Evolutionary conservation across 2,329 filamentous ascomycete species (phyloP), one percentile per base, ranked within the genome.

Genomic region (Colletotrichum plurivorum): DNA sequence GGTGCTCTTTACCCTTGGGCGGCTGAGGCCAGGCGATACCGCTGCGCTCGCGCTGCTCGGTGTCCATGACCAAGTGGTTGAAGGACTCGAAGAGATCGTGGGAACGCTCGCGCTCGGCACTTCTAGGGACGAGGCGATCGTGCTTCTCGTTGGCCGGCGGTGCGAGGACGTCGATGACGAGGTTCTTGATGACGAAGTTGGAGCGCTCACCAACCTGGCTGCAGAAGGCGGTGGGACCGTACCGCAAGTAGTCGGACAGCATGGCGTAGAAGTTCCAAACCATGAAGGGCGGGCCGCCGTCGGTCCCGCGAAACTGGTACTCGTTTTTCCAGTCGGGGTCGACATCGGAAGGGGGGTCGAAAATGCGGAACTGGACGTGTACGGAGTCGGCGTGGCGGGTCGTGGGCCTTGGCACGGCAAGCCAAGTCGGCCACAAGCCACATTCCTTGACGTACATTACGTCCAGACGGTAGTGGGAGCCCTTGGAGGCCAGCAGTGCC

Each of bases 351-450:
- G 69, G 69, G 6, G 71, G 69, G 49, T 72, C 69, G 65, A 71
- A 71, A 39, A 72, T 71, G 58, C 71, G 71, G 51, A 72, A 72
- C 41, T 71, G 65, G 27, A 65, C 65, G 58, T 69, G 60, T 45
- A 72, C 51, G 36, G 52, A 67, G 27, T 70, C 64, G 49, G 63
- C 63, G 36, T 69, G 69, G 43, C 59, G 64, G 51, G 69, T 62
- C 45, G 62, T 52, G 41, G 41, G 12, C 36, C 61, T 67, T 57
- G 71, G 71, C 58, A 71, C 65, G 49, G 69, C 67, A 45, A 71
- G 69, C 71, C 71, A 72, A 57, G 71, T 72, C 54, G 71, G 71
- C 71, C 71, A 72, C 39, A 72, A 59, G 65, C 71, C 71, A 65
- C 71, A 72, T 25, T 71, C 69, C 43, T 70, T 71, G 58, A 72